phyloP scores from a whole-genome alignment of 805 yeast genomes.

The Candida khao-thaluensis region DNA sequence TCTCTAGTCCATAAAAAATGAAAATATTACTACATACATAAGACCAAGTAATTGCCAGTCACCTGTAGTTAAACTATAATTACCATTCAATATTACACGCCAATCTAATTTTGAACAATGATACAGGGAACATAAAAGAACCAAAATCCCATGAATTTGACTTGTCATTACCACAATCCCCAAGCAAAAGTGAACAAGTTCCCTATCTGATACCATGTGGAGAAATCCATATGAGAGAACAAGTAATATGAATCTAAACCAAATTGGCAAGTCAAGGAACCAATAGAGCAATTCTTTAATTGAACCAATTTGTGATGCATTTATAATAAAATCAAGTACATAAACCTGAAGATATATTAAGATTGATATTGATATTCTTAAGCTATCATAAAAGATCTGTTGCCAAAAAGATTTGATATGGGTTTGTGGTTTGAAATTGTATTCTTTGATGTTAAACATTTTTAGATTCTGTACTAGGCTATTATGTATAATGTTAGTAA shows the following conservation, averaged over 20 bases:
- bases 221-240: neutral
- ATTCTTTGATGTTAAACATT: too few species aligned
- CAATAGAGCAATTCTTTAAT: neutral
- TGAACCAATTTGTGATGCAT: neutral
- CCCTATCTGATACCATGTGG: neutral
- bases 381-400: neutral
- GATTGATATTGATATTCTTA: neutral
- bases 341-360: neutral
- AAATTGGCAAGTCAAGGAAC: neutral
- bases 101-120: neutral
- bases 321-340: neutral
- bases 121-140: neutral
- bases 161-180: neutral
- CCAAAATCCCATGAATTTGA: neutral
- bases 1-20: neutral
- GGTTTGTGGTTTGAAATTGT: too few species aligned
- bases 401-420: neutral
- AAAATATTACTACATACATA: neutral
- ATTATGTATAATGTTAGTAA: too few species aligned
- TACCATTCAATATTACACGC: neutral
- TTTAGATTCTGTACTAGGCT: too few species aligned
- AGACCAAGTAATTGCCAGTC: slow-evolving; percentile 4
- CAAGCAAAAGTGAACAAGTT: neutral
- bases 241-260: neutral
- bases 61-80: neutral